phyloP scores from a whole-genome alignment of 2,329 filamentous ascomycete species.

The Annulohypoxylon truncatum region DNA sequence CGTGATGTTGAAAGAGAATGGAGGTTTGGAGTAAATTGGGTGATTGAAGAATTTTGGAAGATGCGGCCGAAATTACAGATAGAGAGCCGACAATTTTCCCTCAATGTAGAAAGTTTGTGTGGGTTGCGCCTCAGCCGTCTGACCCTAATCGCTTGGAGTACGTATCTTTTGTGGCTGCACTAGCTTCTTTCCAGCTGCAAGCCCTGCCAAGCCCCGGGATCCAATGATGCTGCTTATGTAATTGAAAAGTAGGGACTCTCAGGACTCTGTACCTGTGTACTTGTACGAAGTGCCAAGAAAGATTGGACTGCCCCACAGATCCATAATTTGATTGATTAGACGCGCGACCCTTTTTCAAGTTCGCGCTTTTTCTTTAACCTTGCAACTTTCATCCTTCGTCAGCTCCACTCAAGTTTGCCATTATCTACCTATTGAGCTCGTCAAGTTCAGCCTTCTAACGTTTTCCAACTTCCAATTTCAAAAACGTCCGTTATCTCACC shows the following conservation, averaged over 20 bases:
- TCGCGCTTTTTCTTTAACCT: slow-evolving; percentile 17
- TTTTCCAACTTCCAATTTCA: not conserved
- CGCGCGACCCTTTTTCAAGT: slow-evolving; percentile 30
- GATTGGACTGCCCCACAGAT: not conserved
- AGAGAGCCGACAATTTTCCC: slow-evolving; percentile 50
- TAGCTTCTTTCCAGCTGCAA: slow-evolving; percentile 1
- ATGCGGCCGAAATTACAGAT: slow-evolving; percentile 46
- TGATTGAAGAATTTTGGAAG: slow-evolving; percentile 42
- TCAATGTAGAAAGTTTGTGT: slow-evolving; percentile 47
- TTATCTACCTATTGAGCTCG: slow-evolving; percentile 6
- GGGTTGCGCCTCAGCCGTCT: slow-evolving; percentile 47
- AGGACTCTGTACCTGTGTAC: not conserved
- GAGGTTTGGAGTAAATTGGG: slow-evolving; percentile 40
- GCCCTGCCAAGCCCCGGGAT: not conserved
- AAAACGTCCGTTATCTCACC: not conserved
- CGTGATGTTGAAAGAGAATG: slow-evolving; percentile 47
- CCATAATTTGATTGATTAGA: slow-evolving; percentile 14
- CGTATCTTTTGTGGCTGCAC: slow-evolving; percentile 30
- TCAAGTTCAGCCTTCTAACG: not conserved
- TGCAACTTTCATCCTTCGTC: slow-evolving; percentile 14
- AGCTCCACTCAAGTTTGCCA: not conserved
- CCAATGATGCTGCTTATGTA: not conserved
- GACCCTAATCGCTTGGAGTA: slow-evolving; percentile 47
- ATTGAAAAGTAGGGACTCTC: not conserved
- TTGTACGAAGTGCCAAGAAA: not conserved